A percentile compares a stretch with the other conserved stretches of the same genome.
Evolutionary conservation across 257 asterid species (phyloP).

Genomic region (Plantago ovata): DNA sequence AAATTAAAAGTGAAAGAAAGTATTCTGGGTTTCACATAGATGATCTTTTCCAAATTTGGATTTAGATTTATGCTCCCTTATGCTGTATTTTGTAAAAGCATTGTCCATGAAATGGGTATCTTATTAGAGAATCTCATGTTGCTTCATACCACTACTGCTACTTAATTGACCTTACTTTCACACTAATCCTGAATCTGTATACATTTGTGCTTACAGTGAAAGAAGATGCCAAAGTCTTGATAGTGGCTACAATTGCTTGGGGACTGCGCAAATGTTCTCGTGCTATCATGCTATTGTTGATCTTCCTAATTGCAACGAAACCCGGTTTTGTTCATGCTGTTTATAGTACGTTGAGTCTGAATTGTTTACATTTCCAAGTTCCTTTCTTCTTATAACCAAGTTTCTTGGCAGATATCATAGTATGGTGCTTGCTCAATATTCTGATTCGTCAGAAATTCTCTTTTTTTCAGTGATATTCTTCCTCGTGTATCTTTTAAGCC

Average conservation of each 20-base stretch:
- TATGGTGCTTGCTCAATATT: constrained; percentile 19
- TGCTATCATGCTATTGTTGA: constrained; percentile 77
- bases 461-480: constrained; percentile 86
- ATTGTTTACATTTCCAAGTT: constrained; percentile 2
- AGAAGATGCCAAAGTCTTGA: constrained; percentile 85
- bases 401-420: constrained; percentile 14
- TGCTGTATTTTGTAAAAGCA: too few species aligned
- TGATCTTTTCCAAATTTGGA: too few species aligned
- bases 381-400: constrained; percentile 11
- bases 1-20: too few species aligned
- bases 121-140: too few species aligned
- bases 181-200: constrained; percentile 10
- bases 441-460: constrained; percentile 28
- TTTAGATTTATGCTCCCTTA: too few species aligned
- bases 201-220: constrained; percentile 51
- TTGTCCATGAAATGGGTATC: too few species aligned
- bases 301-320: constrained; percentile 84
- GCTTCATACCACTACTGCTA: background rate
- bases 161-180: constrained; percentile 6
- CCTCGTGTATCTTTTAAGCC: constrained; percentile 82
- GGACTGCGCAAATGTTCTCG: constrained; percentile 95
- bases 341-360: constrained; percentile 61
- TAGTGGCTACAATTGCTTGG: constrained; percentile 99
- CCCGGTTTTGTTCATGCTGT: constrained; percentile 95
- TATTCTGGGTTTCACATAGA: too few species aligned